Evolutionary conservation across 768 basidiomycete species (phyloP).

Genomic region (Lentinus tigrinus): DNA sequence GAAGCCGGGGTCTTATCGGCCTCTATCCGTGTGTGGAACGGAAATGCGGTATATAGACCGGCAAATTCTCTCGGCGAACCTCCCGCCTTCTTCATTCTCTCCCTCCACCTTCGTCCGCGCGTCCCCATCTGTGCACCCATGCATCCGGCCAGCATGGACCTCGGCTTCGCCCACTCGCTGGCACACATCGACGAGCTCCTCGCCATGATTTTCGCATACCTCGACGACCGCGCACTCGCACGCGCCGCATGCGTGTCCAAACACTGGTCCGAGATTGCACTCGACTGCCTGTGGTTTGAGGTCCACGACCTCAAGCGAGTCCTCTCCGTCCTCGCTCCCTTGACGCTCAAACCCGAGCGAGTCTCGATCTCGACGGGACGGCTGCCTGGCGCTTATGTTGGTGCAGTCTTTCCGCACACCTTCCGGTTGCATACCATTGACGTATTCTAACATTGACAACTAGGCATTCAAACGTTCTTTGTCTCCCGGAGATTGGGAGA

Average conservation of each 20-base stretch:
- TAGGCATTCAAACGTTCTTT: constrained; percentile 32
- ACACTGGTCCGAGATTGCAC: constrained; percentile 55
- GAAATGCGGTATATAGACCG: constrained; percentile 20
- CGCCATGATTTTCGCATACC: constrained; percentile 23
- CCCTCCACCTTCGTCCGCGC: constrained; percentile 1
- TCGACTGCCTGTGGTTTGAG: constrained; percentile 59
- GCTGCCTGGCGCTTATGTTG: constrained; percentile 7
- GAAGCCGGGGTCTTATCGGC: constrained; percentile 21
- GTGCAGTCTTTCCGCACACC: neutral
- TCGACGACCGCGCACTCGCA: constrained; percentile 23
- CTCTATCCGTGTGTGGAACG: constrained; percentile 13
- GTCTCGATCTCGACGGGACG: neutral
- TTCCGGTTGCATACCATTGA: neutral
- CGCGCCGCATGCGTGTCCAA: constrained; percentile 50
- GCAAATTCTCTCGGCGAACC: constrained; percentile 11
- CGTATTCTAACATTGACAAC: neutral
- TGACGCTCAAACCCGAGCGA: constrained; percentile 25
- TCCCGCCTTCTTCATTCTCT: neutral
- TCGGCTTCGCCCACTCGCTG: neutral
- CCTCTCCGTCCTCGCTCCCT: constrained; percentile 50
- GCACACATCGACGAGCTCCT: constrained; percentile 24
- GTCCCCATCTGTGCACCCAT: neutral
- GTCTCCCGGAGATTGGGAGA: constrained; percentile 52
- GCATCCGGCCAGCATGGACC: neutral
- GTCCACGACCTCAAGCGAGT: constrained; percentile 46